Percentiles rank a stretch among this genome's conserved stretches.
These are phyloP conservation scores for Durotheca rogersii DNA, from an alignment of 495 filamentous ascomycete genomes.

Conservation along the genomic window DNA sequence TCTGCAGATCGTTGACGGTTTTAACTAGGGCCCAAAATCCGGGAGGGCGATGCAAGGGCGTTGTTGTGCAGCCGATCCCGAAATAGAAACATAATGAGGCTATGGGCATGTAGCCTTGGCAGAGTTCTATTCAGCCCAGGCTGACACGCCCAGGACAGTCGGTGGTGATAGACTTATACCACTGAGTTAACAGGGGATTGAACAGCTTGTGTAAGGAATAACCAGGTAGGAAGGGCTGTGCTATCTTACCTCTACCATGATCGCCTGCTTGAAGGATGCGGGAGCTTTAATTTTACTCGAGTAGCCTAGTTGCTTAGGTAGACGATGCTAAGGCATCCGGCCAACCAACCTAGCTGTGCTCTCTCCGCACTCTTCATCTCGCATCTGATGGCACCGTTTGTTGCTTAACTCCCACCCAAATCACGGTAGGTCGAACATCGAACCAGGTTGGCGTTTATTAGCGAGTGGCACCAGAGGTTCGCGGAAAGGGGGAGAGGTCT, in stretches of 20 bases:
- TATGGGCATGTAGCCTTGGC: conserved; percentile 13
- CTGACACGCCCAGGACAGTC: background rate
- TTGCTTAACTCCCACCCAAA: conserved; percentile 2
- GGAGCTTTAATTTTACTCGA: conserved; percentile 17
- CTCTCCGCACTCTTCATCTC: conserved; percentile 8
- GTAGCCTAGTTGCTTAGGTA: background rate
- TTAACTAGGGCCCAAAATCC: too few species aligned
- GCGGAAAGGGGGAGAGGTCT: too few species aligned
- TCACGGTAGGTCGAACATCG: background rate
- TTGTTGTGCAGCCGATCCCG: conserved; percentile 12
- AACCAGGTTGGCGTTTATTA: background rate
- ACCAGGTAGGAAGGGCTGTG: conserved; percentile 2
- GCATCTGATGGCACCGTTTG: background rate
- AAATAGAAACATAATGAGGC: conserved; percentile 37
- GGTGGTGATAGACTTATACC: too few species aligned
- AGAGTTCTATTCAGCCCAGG: conserved; percentile 1
- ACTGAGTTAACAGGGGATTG: too few species aligned
- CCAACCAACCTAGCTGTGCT: conserved; percentile 5
- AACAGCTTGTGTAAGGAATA: too few species aligned
- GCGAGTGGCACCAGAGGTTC: background rate
- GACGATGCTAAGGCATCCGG: background rate
- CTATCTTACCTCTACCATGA: background rate
- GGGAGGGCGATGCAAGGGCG: too few species aligned
- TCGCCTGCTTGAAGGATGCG: conserved; percentile 15
- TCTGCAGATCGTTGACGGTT: conserved; percentile 8